These are phyloP conservation scores for Boletus rufocinnamomeus DNA, from an alignment of 768 basidiomycete species.

Conservation along the genomic window DNA sequence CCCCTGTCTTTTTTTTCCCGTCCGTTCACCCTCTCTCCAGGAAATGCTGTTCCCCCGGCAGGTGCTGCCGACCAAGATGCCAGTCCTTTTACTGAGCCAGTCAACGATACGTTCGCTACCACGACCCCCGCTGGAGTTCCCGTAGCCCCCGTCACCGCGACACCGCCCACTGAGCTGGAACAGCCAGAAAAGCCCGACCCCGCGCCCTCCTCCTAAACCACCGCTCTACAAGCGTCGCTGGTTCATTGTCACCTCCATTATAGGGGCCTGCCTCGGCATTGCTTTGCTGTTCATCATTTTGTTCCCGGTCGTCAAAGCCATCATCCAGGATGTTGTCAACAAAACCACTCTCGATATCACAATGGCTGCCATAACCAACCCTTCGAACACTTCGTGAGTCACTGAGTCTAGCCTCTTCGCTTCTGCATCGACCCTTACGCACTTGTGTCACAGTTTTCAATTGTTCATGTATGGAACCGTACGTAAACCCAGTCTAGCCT, in stretches of 20 bases:
- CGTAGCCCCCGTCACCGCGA: neutral
- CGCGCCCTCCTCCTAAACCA: constrained; percentile 14
- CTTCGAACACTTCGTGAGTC: constrained; percentile 60
- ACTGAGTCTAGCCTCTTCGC: constrained; percentile 25
- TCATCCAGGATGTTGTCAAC: constrained; percentile 65
- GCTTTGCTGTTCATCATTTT: constrained; percentile 66
- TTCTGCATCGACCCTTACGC: constrained; percentile 3
- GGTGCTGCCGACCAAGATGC: neutral
- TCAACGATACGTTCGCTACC: constrained; percentile 3
- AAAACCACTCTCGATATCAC: constrained; percentile 55
- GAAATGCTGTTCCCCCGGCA: constrained; percentile 12
- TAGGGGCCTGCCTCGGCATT: constrained; percentile 54
- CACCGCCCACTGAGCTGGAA: neutral
- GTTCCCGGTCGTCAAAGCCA: constrained; percentile 67
- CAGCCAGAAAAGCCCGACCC: constrained; percentile 1
- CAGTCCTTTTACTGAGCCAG: constrained; percentile 17
- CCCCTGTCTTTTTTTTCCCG: neutral
- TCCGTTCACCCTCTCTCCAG: constrained; percentile 5
- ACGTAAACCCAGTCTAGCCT: constrained; percentile 17
- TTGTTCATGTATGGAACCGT: constrained; percentile 57
- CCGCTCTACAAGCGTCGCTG: constrained; percentile 63
- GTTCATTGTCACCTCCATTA: constrained; percentile 61
- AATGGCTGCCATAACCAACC: constrained; percentile 49
- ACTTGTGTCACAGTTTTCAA: constrained; percentile 45
- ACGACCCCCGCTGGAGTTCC: constrained; percentile 12